Conservation (phyloP, 2,329 filamentous ascomycete genomes). For the Chaetomium olivaceum region DNA sequence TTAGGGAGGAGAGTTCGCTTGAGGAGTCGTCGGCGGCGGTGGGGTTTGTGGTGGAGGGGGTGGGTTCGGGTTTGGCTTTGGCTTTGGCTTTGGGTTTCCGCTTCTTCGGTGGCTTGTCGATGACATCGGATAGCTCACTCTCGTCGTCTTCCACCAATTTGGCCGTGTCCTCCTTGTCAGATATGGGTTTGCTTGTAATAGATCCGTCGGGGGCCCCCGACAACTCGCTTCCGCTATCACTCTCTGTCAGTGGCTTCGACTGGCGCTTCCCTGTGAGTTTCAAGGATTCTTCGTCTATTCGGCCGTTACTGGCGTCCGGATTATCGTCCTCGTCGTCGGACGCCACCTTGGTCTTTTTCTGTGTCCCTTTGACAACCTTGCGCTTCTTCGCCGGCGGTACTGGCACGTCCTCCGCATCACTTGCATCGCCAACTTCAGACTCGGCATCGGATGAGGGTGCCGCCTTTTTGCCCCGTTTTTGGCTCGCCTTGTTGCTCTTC, state of each 20-base stretch:
- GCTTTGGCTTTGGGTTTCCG: slow-evolving; percentile 17
- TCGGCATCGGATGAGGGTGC: slow-evolving; percentile 17
- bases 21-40: slow-evolving; percentile 22
- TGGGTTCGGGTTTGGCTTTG: slow-evolving; percentile 31
- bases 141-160: slow-evolving; percentile 18
- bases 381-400: slow-evolving; percentile 37
- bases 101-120: slow-evolving; percentile 27
- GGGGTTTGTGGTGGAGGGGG: not conserved
- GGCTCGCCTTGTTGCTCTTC: slow-evolving; percentile 34
- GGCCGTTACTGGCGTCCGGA: slow-evolving; percentile 49
- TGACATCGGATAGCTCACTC: slow-evolving; percentile 29
- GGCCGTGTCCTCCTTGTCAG: not conserved
- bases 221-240: slow-evolving; percentile 16
- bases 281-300: slow-evolving; percentile 36
- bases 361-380: slow-evolving; percentile 34
- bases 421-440: slow-evolving; percentile 18
- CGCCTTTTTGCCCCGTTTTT: slow-evolving; percentile 31
- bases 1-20: slow-evolving; percentile 31
- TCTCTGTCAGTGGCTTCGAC: slow-evolving; percentile 37
- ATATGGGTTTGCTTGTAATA: not conserved
- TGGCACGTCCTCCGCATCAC: slow-evolving; percentile 30
- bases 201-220: slow-evolving; percentile 11
- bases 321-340: slow-evolving; percentile 30
- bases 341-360: slow-evolving; percentile 16
- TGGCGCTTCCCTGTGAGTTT: not conserved